Evolutionary conservation across 2,329 filamentous ascomycete genomes (phyloP), one percentile per base, ranked within the genome.

Genomic region (Neurospora crassa): DNA sequence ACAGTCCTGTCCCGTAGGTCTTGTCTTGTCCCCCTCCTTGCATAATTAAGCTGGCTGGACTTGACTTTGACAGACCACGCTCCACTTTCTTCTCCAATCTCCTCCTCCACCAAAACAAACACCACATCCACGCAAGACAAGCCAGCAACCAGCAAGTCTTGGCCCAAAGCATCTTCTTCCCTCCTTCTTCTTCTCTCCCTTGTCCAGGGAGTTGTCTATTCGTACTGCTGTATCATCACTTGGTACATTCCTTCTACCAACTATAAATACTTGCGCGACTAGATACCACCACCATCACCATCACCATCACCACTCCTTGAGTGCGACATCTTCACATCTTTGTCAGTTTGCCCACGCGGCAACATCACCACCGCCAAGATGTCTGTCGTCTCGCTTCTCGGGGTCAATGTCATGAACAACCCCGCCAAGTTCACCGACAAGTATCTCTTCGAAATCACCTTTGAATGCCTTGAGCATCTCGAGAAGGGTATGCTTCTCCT

Each of bases 361-460:
- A 68, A 45, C 68, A 73, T 42, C 34, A 69, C 72, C 72, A 69
- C 72, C 72, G 59, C 71, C 84, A 87, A 80, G 76, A 97, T 97
- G 96, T 97, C 96, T 80, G 92, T 97, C 79, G 94, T 99, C 75
- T 97, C 94, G 76, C 90, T 99, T 72, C 89, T 99, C 76, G 95
- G 95, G 79, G 96, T 99, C 78, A 92, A 96, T 82, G 92, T 99
- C 77, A 87, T 94, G 81, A 98, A 99, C 88, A 99, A 99, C 85
- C 96, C 96, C 79, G 94, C 96, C 78, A 90, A 92, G 77, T 98
- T 99, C 84, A 91, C 90, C 78, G 92, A 95, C 80, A 90, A 93
- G 70, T 99, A 99, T 82, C 90, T 96, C 82, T 97, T 99, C 77
- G 95, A 99, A 83, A 98, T 99, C 81, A 99, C 96, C 20, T 99